phyloP scores from a whole-genome alignment of 495 filamentous ascomycete genomes.

The Aspergillus sclerotioniger region DNA sequence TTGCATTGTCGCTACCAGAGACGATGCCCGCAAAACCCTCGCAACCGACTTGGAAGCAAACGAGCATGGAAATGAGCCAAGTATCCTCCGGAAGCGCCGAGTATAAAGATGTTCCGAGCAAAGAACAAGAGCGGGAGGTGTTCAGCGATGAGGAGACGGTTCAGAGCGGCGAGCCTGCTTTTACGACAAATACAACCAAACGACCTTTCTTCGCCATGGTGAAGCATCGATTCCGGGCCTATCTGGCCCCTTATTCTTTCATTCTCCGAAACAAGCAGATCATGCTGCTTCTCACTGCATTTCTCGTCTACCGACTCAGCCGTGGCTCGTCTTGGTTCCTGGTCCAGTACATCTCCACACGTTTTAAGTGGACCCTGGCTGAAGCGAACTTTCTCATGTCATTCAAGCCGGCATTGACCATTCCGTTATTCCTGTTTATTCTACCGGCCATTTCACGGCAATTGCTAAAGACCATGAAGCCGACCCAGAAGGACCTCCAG shows the following conservation, averaged over 20 bases:
- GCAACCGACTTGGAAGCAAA: constrained; percentile 13
- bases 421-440: constrained; percentile 49
- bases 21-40: constrained; percentile 43
- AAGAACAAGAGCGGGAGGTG: constrained; percentile 15
- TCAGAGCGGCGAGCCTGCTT: constrained; percentile 20
- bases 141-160: constrained; percentile 13
- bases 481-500: constrained; percentile 50
- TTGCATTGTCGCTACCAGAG: constrained; percentile 51
- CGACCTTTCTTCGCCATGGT: constrained; percentile 22
- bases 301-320: constrained; percentile 52
- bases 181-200: constrained; percentile 1
- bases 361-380: constrained; percentile 55
- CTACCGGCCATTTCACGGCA: constrained; percentile 43
- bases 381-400: constrained; percentile 54
- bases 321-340: constrained; percentile 52
- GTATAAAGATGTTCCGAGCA: constrained; percentile 12
- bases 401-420: constrained; percentile 47
- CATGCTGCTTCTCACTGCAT: constrained; percentile 47
- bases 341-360: constrained; percentile 56
- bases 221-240: constrained; percentile 21
- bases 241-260: constrained; percentile 41
- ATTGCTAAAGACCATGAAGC: constrained; percentile 35
- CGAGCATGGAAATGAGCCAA: constrained; percentile 30
- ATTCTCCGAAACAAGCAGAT: constrained; percentile 44
- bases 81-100: constrained; percentile 22